These are phyloP conservation scores for Golubevia sp. DNA, from an alignment of 1,284 basidiomycete genomes.

Conservation along the genomic window DNA sequence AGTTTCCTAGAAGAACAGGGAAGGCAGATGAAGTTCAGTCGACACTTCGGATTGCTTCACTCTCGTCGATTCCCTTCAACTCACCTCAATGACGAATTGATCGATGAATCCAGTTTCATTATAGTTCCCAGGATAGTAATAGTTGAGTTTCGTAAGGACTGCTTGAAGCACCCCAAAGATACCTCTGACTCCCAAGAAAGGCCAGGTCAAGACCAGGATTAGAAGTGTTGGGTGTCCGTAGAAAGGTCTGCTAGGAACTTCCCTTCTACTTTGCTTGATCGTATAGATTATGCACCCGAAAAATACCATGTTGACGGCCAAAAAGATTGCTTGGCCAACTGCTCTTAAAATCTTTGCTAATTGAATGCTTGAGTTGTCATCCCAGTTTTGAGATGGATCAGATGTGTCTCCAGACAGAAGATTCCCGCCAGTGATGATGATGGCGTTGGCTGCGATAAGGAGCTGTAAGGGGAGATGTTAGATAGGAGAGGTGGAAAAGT, in stretches of 20 bases:
- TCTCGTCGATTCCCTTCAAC: constrained; percentile 15
- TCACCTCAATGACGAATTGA: background rate
- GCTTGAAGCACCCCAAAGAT: constrained; percentile 23
- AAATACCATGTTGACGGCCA: constrained; percentile 12
- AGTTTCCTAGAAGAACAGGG: constrained; percentile 17
- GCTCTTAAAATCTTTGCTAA: constrained; percentile 10
- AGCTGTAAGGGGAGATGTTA: constrained; percentile 9
- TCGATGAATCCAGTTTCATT: background rate
- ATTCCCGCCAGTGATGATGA: constrained; percentile 23
- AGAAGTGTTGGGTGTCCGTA: constrained; percentile 18
- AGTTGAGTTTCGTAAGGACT: constrained; percentile 16
- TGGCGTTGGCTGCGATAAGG: constrained; percentile 16
- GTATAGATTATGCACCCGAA: constrained; percentile 14
- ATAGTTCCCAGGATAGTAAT: constrained; percentile 6
- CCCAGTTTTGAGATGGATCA: background rate
- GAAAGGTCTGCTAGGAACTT: constrained; percentile 6
- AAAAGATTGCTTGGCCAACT: constrained; percentile 18
- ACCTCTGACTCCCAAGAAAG: constrained; percentile 22
- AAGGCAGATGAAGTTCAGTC: constrained; percentile 9
- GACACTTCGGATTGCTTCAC: constrained; percentile 18
- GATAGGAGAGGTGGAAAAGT: background rate
- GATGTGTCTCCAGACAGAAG: constrained; percentile 3
- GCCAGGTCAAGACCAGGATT: constrained; percentile 23
- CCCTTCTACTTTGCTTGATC: constrained; percentile 10
- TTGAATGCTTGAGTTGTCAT: background rate